These are phyloP conservation scores for Protea cynaroides DNA, from an alignment of 164 flowering plant genomes.

Conservation along the genomic window DNA sequence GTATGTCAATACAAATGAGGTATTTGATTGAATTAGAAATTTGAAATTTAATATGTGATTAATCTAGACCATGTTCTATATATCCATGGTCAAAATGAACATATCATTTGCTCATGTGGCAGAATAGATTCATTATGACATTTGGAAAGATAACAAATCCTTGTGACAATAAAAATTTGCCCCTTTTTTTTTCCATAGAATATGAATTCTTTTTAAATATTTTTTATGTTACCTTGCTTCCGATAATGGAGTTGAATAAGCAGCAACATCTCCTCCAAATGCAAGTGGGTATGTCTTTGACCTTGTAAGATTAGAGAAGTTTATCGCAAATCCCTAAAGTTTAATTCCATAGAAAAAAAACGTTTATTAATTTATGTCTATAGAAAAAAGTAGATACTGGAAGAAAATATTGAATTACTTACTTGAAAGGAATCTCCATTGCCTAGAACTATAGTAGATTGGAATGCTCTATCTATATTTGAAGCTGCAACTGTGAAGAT, in stretches of 20 bases:
- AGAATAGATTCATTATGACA: too few species aligned
- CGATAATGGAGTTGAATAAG: constrained; percentile 36
- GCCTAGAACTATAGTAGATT: constrained; percentile 51
- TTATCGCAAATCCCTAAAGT: constrained; percentile 61
- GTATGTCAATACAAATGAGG: too few species aligned
- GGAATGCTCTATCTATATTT: constrained; percentile 57
- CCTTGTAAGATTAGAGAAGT: constrained; percentile 51
- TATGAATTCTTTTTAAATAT: background rate
- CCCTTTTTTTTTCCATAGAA: too few species aligned
- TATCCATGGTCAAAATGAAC: too few species aligned
- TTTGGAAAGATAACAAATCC: too few species aligned
- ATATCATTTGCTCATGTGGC: too few species aligned
- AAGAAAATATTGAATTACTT: constrained; percentile 2
- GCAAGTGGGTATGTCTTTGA: constrained; percentile 46
- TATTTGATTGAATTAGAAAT: too few species aligned
- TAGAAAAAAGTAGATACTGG: too few species aligned
- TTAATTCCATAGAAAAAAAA: background rate
- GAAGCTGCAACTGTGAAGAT: constrained; percentile 70
- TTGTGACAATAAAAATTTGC: too few species aligned
- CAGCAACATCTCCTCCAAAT: constrained; percentile 44
- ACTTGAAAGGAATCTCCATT: constrained; percentile 43
- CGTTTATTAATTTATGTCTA: background rate
- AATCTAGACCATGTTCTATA: too few species aligned
- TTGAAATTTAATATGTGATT: too few species aligned
- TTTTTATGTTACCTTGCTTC: constrained; percentile 93